Evolutionary conservation across 331 rosid species (phyloP).

Genomic region (Saraca asoca): DNA sequence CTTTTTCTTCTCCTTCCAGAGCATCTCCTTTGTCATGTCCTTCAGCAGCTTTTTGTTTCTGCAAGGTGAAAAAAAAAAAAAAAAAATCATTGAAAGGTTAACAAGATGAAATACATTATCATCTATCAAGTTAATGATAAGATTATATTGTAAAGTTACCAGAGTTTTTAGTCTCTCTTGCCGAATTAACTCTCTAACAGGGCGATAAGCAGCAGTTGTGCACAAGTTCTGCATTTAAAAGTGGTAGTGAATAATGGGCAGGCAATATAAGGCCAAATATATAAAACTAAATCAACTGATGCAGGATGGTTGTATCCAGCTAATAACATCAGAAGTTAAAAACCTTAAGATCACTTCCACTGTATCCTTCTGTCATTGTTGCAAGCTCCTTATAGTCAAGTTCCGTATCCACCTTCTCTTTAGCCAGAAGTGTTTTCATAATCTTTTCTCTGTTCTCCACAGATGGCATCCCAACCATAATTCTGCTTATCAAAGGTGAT

Average conservation of each 20-base stretch:
- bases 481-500: conserved; percentile 64
- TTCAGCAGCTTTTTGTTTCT: conserved; percentile 60
- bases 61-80: no score
- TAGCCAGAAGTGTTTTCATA: conserved; percentile 64
- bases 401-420: conserved; percentile 66
- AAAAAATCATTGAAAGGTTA: background rate
- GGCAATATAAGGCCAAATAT: conserved; percentile 16
- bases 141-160: conserved; percentile 42
- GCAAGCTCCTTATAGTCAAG: conserved; percentile 77
- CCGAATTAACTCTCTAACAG: conserved; percentile 82
- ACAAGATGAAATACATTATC: conserved; percentile 15
- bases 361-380: conserved; percentile 81
- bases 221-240: conserved; percentile 68
- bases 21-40: no score
- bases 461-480: conserved; percentile 89
- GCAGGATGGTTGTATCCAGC: no score
- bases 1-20: conserved; percentile 30
- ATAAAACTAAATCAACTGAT: no score
- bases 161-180: conserved; percentile 74
- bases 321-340: conserved; percentile 20
- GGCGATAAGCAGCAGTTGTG: conserved; percentile 90
- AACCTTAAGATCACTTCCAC: conserved; percentile 97
- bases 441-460: conserved; percentile 86
- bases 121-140: conserved; percentile 8
- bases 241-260: conserved; percentile 12